Conservation (phyloP, 2,329 filamentous ascomycete genomes). For the Exophiala phaeomuriformis region DNA sequence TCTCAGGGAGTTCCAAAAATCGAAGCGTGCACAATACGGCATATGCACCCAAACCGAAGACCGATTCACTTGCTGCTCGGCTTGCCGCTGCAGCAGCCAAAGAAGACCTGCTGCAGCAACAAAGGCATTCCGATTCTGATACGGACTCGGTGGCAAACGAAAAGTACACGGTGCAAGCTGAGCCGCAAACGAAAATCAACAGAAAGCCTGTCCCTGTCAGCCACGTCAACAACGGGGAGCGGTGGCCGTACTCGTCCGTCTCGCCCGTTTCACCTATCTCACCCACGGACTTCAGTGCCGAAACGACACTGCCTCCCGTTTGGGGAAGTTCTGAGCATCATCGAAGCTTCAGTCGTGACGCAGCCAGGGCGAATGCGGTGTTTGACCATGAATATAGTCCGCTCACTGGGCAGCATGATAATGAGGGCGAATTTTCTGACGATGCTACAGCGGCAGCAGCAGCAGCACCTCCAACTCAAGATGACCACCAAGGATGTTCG, state of each 20-base stretch:
- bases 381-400: conserved; percentile 15
- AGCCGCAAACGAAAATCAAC: conserved; percentile 3
- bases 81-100: conserved; percentile 20
- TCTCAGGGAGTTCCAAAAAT: conserved; percentile 4
- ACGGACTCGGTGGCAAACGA: neutral
- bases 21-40: neutral
- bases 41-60: neutral
- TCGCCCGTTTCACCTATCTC: conserved; percentile 12
- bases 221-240: conserved; percentile 15
- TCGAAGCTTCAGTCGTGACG: conserved; percentile 10
- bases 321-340: conserved; percentile 7
- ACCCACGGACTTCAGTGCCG: conserved; percentile 1
- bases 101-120: conserved; percentile 14
- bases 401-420: neutral
- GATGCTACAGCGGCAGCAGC: conserved; percentile 8
- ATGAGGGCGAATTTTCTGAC: conserved; percentile 1
- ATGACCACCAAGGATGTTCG: conserved; percentile 6
- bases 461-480: conserved; percentile 8
- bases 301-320: neutral
- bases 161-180: neutral
- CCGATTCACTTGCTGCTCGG: conserved; percentile 12
- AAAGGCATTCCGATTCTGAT: conserved; percentile 8
- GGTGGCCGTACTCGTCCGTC: conserved; percentile 20
- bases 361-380: conserved; percentile 15
- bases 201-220: conserved; percentile 20